Evolutionary conservation across 225 moss, liverwort and hornwort species (phyloP).

Genomic region (Polytrichum formosum): DNA sequence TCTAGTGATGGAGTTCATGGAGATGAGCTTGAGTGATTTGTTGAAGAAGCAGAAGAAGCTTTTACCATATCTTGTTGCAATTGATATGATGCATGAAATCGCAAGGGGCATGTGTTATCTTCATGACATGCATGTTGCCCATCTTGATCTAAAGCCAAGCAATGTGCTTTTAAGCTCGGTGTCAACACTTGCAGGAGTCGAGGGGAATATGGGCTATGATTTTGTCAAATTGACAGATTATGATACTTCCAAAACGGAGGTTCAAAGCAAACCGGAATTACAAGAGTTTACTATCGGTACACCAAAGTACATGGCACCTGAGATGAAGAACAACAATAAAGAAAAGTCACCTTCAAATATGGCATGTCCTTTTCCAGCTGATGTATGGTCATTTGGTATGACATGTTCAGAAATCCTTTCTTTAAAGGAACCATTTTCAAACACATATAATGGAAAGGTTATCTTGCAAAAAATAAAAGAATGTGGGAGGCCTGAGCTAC

Average conservation of each 20-base stretch:
- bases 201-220: neutral
- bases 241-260: neutral
- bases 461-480: neutral
- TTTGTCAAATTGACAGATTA: neutral
- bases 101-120: slow-evolving; percentile 8
- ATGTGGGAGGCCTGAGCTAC: neutral
- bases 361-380: neutral
- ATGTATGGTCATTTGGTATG: neutral
- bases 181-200: no score
- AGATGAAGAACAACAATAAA: neutral
- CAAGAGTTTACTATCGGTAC: neutral
- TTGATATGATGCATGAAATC: neutral
- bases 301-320: neutral
- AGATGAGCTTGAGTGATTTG: neutral
- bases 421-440: neutral
- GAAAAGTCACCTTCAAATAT: neutral
- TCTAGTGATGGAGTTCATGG: neutral
- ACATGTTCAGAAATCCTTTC: neutral
- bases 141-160: slow-evolving; percentile 8
- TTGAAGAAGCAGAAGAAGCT: neutral
- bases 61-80: neutral
- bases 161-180: neutral
- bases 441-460: no score
- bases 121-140: slow-evolving; percentile 1
- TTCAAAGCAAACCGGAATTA: neutral